Evolutionary conservation across 169 alveolate species (phyloP), one percentile per base, ranked within the genome.

Genomic region (Neospora caninum): DNA sequence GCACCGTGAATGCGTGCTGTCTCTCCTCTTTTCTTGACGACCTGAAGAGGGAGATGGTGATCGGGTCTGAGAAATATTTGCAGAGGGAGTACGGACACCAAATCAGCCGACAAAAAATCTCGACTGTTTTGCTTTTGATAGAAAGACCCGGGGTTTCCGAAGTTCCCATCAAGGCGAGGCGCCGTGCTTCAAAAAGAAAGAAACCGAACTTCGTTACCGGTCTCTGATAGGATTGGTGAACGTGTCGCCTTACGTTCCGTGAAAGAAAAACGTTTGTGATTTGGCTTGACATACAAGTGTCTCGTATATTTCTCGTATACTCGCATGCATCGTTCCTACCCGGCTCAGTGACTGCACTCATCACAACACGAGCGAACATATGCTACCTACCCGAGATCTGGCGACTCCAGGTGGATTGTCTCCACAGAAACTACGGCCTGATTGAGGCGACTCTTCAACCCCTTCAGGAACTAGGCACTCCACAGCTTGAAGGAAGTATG

Each of bases 401-500:
- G 4, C 31, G 73, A 22, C 73, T 64, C 73, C 73, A 16, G 73
- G 31, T 29, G 73, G 73, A 7, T 27, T 22, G 4, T 64, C 73
- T 64, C 73, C 73, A 27, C n/a, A 9, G 73, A 64, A 64, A 22
- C 73, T 64, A 16, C 4, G 73, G n/a, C 25, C 34, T 27, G n/a
- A 64, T n/a, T 7, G 27, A n/a, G 86, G 86, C 86, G 22, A n/a
- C 4, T n/a, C 45, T n/a, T 78, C 86, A n/a, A 2, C 22, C 9
- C 31, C 43, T 18, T 6, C 31, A 18, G 89, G 89, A 38, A 25
- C n/a, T 22, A 82, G 67, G 89, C 64, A 82, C 29, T 82, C 89
- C 18, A 82, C 89, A 49, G 41, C 89, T 43, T 82, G 89, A 22
- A 42, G 53, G 36, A 82, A 82, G 64, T 82, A 82, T 20, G 89